Percentiles rank a stretch among this genome's conserved stretches.
Conservation (phyloP, 73 alveolate species). For the Symbiodinium natans region DNA sequence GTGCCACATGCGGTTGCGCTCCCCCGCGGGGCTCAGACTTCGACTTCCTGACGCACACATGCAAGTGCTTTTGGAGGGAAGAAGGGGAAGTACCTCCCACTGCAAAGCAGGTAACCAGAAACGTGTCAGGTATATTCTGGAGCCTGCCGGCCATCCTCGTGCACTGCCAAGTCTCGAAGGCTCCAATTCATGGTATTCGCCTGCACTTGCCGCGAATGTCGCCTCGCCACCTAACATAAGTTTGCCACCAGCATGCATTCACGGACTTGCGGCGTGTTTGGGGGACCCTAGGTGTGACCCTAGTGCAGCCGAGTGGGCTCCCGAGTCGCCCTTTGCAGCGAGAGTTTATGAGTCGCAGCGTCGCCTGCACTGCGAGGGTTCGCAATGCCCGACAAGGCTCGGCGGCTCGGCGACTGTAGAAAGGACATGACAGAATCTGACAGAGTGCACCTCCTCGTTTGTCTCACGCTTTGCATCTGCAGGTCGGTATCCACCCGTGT, state of each 20-base stretch:
- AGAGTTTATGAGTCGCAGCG: slow-evolving; percentile 4
- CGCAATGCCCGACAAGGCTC: not conserved
- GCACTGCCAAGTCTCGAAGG: not conserved
- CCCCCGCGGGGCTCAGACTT: not conserved
- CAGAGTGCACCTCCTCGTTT: slow-evolving; percentile 22
- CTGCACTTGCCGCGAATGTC: too few species aligned
- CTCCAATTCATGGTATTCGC: not conserved
- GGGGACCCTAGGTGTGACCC: too few species aligned
- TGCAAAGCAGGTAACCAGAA: too few species aligned
- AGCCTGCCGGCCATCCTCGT: too few species aligned
- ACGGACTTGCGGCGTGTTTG: too few species aligned
- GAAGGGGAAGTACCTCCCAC: too few species aligned
- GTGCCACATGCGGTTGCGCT: not conserved
- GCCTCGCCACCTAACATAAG: too few species aligned
- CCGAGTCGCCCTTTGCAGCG: slow-evolving; percentile 1
- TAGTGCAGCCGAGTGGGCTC: not conserved
- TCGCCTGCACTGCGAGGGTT: not conserved
- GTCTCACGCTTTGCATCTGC: slow-evolving; percentile 33
- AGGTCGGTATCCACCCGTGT: slow-evolving; percentile 83
- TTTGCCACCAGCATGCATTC: too few species aligned
- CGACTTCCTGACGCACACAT: not conserved
- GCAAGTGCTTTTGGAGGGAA: too few species aligned
- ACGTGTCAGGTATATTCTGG: too few species aligned
- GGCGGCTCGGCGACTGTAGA: not conserved
- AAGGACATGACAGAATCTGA: not conserved